These are phyloP conservation scores for Hemileccinum impolitum DNA, from an alignment of 768 basidiomycete species.

Conservation along the genomic window DNA sequence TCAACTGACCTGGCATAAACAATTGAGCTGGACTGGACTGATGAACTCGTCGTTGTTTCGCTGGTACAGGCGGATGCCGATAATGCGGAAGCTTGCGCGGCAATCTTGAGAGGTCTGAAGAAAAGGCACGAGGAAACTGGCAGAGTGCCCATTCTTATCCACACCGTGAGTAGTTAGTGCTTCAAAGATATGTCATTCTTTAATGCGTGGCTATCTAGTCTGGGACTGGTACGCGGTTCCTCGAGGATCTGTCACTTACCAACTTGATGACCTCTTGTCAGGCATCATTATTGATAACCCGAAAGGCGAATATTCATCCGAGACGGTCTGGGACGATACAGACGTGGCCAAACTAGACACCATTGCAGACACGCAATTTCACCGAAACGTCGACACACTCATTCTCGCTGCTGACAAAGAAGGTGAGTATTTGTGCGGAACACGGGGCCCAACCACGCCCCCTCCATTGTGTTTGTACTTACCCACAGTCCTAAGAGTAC, in stretches of 20 bases:
- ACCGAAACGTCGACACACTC: slow-evolving; percentile 48
- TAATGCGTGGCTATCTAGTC: slow-evolving; percentile 34
- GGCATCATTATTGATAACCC: slow-evolving; percentile 46
- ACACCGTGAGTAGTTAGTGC: slow-evolving; percentile 46
- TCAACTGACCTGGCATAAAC: too few species aligned
- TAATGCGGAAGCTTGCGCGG: slow-evolving; percentile 40
- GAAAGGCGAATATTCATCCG: slow-evolving; percentile 35
- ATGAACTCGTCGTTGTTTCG: neutral
- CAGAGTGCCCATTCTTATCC: slow-evolving; percentile 48
- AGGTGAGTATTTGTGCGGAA: slow-evolving; percentile 28
- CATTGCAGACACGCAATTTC: slow-evolving; percentile 42
- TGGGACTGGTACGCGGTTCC: slow-evolving; percentile 40
- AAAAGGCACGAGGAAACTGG: slow-evolving; percentile 41
- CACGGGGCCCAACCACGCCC: too few species aligned
- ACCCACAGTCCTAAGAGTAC: slow-evolving; percentile 14
- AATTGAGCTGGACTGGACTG: neutral
- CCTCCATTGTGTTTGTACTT: neutral
- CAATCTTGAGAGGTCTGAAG: slow-evolving; percentile 52
- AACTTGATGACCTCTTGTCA: slow-evolving; percentile 6
- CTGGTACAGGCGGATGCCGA: slow-evolving; percentile 44
- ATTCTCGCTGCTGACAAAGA: slow-evolving; percentile 47
- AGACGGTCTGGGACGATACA: slow-evolving; percentile 47
- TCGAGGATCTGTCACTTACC: neutral
- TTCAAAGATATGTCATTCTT: neutral
- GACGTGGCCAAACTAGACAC: slow-evolving; percentile 45